Evolutionary conservation across 139 green algal genomes (phyloP).

Genomic region (Choricystis sp.): DNA sequence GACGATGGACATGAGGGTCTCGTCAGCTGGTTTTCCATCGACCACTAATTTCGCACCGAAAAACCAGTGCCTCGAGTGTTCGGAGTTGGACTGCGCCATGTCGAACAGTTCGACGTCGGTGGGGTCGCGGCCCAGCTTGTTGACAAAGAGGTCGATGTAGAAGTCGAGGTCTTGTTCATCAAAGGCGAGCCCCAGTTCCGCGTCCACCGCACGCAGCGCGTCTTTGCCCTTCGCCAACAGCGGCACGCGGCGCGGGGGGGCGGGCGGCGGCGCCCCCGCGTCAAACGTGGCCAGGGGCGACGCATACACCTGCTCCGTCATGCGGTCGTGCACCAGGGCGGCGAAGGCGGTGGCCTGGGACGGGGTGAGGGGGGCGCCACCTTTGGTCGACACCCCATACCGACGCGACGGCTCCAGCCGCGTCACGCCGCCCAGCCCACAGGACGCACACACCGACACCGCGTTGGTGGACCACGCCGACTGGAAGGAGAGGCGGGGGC

Average conservation of each 20-base stretch:
- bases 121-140: conserved; percentile 85
- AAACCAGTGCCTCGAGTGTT: conserved; percentile 84
- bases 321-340: conserved; percentile 80
- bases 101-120: conserved; percentile 99
- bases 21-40: conserved; percentile 49
- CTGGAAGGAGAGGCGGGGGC: conserved; percentile 82
- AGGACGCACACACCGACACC: conserved; percentile 83
- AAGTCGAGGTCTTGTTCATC: conserved; percentile 93
- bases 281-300: conserved; percentile 50
- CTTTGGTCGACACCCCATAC: conserved; percentile 40
- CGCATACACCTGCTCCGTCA: conserved; percentile 95
- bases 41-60: conserved; percentile 79
- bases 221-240: conserved; percentile 58
- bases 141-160: conserved; percentile 70
- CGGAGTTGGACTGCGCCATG: conserved; percentile 89
- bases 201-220: conserved; percentile 75
- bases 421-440: conserved; percentile 62
- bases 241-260: conserved; percentile 63
- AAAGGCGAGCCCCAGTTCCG: conserved; percentile 89
- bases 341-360: conserved; percentile 29
- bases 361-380: conserved; percentile 20
- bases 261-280: conserved; percentile 28
- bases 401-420: conserved; percentile 66
- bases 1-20: conserved; percentile 73
- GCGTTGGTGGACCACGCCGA: conserved; percentile 95